Evolutionary conservation across 2,329 filamentous ascomycete genomes (phyloP).

Genomic region (Keithomyces neogunnii): DNA sequence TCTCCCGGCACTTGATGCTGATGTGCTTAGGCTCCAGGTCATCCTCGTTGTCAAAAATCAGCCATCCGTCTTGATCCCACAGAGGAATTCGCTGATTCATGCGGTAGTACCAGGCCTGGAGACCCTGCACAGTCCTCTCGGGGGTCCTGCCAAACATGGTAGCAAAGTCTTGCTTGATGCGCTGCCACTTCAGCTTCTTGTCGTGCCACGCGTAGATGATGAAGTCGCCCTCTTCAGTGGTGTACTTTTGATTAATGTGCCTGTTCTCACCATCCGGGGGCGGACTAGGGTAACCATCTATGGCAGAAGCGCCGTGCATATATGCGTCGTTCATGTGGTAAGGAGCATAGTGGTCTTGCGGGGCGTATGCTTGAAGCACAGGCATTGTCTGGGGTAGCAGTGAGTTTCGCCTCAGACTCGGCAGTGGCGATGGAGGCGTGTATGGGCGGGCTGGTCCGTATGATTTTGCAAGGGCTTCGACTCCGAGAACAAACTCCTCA

Average conservation of each 20-base stretch:
- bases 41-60: conserved; percentile 30
- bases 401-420: conserved; percentile 14
- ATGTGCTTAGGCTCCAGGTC: conserved; percentile 28
- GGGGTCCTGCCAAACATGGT: conserved; percentile 28
- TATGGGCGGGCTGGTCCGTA: conserved; percentile 20
- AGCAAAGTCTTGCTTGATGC: conserved; percentile 30
- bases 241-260: conserved; percentile 36
- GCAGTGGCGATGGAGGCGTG: conserved; percentile 20
- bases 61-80: conserved; percentile 30
- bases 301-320: conserved; percentile 12
- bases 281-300: conserved; percentile 25
- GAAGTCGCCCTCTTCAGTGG: conserved; percentile 33
- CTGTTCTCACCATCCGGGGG: conserved; percentile 27
- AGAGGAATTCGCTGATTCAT: conserved; percentile 33
- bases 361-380: conserved; percentile 12
- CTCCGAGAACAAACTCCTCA: conserved; percentile 28
- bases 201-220: conserved; percentile 37
- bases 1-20: conserved; percentile 31
- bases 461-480: conserved; percentile 25
- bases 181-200: conserved; percentile 33
- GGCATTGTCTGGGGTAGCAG: conserved; percentile 17
- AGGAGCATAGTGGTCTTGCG: conserved; percentile 14
- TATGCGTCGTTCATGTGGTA: conserved; percentile 16
- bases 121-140: conserved; percentile 29
- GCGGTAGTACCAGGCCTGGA: conserved; percentile 36